A percentile compares a stretch with the other conserved stretches of the same genome.
phyloP scores from a whole-genome alignment of 805 yeast genomes.

The Ogataea kodamae region DNA sequence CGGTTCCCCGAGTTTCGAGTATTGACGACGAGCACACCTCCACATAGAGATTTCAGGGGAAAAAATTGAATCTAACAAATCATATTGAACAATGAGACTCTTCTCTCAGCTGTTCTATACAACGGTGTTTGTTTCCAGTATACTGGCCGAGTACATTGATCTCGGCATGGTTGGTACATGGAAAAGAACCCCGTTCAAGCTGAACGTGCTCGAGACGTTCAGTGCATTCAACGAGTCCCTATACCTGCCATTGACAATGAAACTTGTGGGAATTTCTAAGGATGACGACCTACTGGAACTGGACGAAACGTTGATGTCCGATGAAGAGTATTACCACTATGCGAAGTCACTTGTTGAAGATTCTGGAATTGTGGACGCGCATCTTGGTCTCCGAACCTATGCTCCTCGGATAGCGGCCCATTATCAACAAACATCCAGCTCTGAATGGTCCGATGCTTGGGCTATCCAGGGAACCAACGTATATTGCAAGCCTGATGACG shows the following conservation, averaged over 20 bases:
- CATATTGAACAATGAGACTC: too few species aligned
- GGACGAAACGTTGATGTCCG: constrained; percentile 23
- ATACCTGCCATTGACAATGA: constrained; percentile 34
- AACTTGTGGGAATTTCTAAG: constrained; percentile 26
- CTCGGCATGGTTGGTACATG: constrained; percentile 38
- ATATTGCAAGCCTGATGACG: constrained; percentile 66
- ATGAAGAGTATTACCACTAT: constrained; percentile 24
- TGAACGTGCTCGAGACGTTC: constrained; percentile 41
- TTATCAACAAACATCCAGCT: constrained; percentile 40
- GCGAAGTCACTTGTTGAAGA: constrained; percentile 20
- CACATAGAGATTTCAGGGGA: constrained; percentile 3
- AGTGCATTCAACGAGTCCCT: constrained; percentile 35
- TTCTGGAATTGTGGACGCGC: constrained; percentile 36
- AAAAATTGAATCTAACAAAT: too few species aligned
- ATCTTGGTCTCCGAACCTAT: constrained; percentile 44
- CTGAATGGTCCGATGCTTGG: constrained; percentile 39
- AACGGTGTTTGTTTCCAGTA: not conserved
- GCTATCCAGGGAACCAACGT: constrained; percentile 45
- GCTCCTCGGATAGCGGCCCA: constrained; percentile 68
- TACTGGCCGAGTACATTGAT: constrained; percentile 22
- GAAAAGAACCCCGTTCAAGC: constrained; percentile 38
- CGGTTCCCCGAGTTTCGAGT: constrained; percentile 4
- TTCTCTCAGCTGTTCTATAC: constrained; percentile 2
- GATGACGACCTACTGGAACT: constrained; percentile 26
- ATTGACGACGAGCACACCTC: constrained; percentile 5